Percentiles rank a stretch among this genome's conserved stretches.
Evolutionary conservation across 23 red algal species (phyloP).

Genomic region (Gracilaria vermiculophylla): DNA sequence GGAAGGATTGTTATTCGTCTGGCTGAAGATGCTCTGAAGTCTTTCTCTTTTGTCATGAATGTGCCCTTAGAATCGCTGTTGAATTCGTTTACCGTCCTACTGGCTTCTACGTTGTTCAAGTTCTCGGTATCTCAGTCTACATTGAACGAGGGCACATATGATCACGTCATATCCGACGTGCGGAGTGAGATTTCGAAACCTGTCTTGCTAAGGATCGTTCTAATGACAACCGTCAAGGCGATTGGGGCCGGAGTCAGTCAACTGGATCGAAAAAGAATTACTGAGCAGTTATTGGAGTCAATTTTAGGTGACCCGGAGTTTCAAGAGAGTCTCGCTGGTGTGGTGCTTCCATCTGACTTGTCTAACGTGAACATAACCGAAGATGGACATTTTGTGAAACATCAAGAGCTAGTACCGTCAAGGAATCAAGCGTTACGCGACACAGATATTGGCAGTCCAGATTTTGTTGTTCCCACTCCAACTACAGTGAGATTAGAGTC

Average conservation of each 20-base stretch:
- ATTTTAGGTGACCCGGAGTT: background rate
- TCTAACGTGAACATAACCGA: conserved; percentile 28
- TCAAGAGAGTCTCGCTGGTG: conserved; percentile 3
- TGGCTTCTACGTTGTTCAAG: background rate
- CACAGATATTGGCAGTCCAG: conserved; percentile 48
- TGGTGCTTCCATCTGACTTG: conserved; percentile 12
- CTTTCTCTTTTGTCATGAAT: conserved; percentile 1
- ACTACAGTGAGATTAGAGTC: conserved; percentile 47
- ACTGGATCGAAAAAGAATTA: conserved; percentile 1
- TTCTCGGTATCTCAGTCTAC: background rate
- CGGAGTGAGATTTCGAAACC: background rate
- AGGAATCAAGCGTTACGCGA: background rate
- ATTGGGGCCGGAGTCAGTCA: conserved; percentile 26
- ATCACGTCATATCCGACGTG: background rate
- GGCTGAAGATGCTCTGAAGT: background rate
- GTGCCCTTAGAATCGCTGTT: conserved; percentile 37
- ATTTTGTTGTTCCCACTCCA: conserved; percentile 60
- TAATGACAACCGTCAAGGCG: conserved; percentile 16
- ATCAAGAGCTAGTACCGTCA: conserved; percentile 17
- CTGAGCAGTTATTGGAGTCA: background rate
- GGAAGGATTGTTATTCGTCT: background rate
- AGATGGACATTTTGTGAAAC: conserved; percentile 33
- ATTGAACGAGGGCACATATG: too few species aligned
- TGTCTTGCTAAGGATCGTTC: background rate
- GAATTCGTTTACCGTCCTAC: conserved; percentile 5